Conservation (phyloP, 2,329 filamentous ascomycete genomes). For the Stemphylium lycopersici region DNA sequence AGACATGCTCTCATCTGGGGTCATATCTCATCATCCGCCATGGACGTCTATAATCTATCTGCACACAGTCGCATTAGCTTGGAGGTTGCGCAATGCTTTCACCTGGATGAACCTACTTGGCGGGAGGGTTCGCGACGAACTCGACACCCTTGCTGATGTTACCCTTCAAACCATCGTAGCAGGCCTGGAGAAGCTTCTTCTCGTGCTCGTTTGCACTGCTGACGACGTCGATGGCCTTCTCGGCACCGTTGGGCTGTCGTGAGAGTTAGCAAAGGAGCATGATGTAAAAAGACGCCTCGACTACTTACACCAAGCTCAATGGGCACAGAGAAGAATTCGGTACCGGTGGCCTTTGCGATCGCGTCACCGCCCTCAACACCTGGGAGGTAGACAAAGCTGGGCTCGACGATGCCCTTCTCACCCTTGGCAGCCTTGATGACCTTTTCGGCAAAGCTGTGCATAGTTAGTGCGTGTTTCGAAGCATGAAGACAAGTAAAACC, state of each 20-base stretch:
- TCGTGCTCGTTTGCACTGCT: constrained; percentile 80
- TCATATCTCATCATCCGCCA: constrained; percentile 18
- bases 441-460: constrained; percentile 80
- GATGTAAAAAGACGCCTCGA: not conserved
- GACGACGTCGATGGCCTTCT: constrained; percentile 84
- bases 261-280: constrained; percentile 20
- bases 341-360: constrained; percentile 80
- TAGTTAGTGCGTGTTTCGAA: not conserved
- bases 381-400: constrained; percentile 93
- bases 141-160: constrained; percentile 95
- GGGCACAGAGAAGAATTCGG: constrained; percentile 94
- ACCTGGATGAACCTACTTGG: constrained; percentile 38
- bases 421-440: constrained; percentile 87
- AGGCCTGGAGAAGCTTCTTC: constrained; percentile 81
- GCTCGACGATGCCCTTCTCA: constrained; percentile 91
- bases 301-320: constrained; percentile 89
- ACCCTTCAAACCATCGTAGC: constrained; percentile 78
- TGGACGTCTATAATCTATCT: constrained; percentile 29
- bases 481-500: not conserved
- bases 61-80: constrained; percentile 9
- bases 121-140: constrained; percentile 83
- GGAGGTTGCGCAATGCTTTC: not conserved
- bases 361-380: constrained; percentile 87
- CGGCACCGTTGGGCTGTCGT: constrained; percentile 75
- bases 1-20: constrained; percentile 16